Base-by-base conservation (phyloP, 2,329 filamentous ascomycete species). In the Aspergillus sp. region DNA sequence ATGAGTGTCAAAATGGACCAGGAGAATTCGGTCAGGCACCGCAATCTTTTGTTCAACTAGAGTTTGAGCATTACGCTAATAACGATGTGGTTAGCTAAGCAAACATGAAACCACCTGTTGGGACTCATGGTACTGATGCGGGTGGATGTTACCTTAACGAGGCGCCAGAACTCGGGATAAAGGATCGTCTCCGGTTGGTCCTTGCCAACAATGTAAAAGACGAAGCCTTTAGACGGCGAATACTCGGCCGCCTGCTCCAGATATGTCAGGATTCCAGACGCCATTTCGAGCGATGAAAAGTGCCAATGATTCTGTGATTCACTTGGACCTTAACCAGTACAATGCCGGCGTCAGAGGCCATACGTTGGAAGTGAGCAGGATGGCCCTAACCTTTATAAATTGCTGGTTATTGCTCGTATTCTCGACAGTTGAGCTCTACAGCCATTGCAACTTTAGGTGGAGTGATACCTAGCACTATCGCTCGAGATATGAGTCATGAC, bases 1-100 rank as follows among this genome's bases (percentile, higher is more conserved):
- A 39, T 80, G 74, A 19, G 68, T 67, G 36, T 78, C 67, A 36
- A 79, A 74, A 59, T 79, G 74, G 5, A 71, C 28, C 19, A 67
- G 59, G 30, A 64, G 25, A 15, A 50, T 19, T 15, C 47, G 47
- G 23, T 50, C 47, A 17, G 47, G 8, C 47, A 12, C 47, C n/a
- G 47, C 47, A 4, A 50, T 32, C 1, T 50, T 17, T 5, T 32
- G 8, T 17, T 50, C 47, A 13, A 50, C 25, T 10, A 50, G 5
- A 5, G n/a, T 30, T 32, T 32, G 28, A 12, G 47, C 47, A 50
- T 50, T 50, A 10, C 47, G 47, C 47, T 50, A 5, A 21, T 0
- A 15, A 12, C 0, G 8, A 45, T 13, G 41, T 2, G 1, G 41
- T 45, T 15, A 45, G 41, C 41, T 8, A 13, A 21, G 19, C 5